These are phyloP conservation scores for Arthrinium puccinioides DNA, from an alignment of 2,329 filamentous ascomycete species.

Conservation along the genomic window DNA sequence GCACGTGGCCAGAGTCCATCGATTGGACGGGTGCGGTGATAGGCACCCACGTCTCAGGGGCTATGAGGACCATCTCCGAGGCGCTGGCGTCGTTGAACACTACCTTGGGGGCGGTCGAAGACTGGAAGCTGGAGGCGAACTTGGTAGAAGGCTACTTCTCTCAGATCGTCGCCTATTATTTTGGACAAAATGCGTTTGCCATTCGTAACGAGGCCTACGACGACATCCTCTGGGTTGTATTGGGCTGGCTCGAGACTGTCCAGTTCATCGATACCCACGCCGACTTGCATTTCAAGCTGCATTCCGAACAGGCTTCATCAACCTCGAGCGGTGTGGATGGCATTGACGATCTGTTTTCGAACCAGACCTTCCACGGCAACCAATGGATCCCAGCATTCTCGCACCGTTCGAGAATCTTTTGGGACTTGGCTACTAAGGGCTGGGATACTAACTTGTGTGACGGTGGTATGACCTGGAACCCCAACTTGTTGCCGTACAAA, in stretches of 20 bases:
- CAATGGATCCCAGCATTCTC: slow-evolving; percentile 72
- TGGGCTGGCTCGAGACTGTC: slow-evolving; percentile 81
- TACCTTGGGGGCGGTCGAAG: slow-evolving; percentile 23
- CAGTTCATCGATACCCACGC: slow-evolving; percentile 70
- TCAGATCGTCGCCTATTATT: slow-evolving; percentile 72
- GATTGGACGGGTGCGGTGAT: slow-evolving; percentile 91
- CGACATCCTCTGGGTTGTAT: slow-evolving; percentile 91
- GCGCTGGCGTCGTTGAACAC: slow-evolving; percentile 36
- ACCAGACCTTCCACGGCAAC: slow-evolving; percentile 64
- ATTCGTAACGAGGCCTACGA: slow-evolving; percentile 75
- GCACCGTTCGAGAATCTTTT: slow-evolving; percentile 78
- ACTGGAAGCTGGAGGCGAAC: slow-evolving; percentile 58
- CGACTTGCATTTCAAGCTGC: slow-evolving; percentile 46
- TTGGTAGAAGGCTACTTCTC: slow-evolving; percentile 77
- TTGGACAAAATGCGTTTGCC: slow-evolving; percentile 72
- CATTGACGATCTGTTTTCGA: slow-evolving; percentile 25
- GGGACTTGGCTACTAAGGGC: slow-evolving; percentile 68
- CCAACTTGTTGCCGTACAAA: slow-evolving; percentile 74
- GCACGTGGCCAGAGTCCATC: slow-evolving; percentile 78
- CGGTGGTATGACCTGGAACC: slow-evolving; percentile 90
- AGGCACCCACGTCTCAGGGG: slow-evolving; percentile 69
- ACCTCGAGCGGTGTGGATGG: slow-evolving; percentile 14
- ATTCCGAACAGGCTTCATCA: slow-evolving; percentile 3
- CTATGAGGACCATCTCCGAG: slow-evolving; percentile 62
- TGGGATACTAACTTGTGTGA: slow-evolving; percentile 78